These are phyloP conservation scores for Torulaspora franciscae DNA, from an alignment of 805 yeast genomes.

Conservation along the genomic window DNA sequence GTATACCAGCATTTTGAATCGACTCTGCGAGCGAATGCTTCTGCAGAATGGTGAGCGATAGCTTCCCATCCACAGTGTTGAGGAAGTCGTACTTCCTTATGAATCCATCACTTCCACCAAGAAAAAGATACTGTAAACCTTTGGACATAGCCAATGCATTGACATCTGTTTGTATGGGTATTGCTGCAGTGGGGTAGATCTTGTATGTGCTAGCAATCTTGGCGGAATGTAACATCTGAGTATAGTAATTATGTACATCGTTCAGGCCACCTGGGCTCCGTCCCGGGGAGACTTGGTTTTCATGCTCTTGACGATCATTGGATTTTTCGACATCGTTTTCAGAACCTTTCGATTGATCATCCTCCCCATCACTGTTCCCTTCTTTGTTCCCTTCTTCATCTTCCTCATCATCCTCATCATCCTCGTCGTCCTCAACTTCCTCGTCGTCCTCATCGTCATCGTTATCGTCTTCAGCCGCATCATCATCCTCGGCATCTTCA, in stretches of 20 bases:
- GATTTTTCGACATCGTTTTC: conserved; percentile 15
- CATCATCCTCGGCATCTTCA: conserved; percentile 19
- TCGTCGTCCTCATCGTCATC: conserved; percentile 21
- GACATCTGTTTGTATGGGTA: conserved; percentile 74
- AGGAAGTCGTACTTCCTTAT: conserved; percentile 84
- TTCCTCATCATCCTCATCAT: conserved; percentile 18
- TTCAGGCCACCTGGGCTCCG: conserved; percentile 26
- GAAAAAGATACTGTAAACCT: conserved; percentile 80
- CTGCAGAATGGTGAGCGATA: conserved; percentile 86
- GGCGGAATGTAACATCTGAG: conserved; percentile 42
- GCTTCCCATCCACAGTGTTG: conserved; percentile 78
- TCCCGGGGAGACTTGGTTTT: conserved; percentile 17
- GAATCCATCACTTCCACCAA: conserved; percentile 96
- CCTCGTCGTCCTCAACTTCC: conserved; percentile 17
- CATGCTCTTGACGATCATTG: conserved; percentile 18
- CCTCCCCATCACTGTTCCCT: conserved; percentile 20
- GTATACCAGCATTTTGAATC: conserved; percentile 76
- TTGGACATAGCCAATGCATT: conserved; percentile 71
- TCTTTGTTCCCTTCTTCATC: conserved; percentile 22
- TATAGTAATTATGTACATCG: conserved; percentile 32
- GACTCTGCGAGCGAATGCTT: conserved; percentile 84
- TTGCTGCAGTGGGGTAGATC: conserved; percentile 79
- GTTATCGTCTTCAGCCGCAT: conserved; percentile 22
- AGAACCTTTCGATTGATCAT: conserved; percentile 6
- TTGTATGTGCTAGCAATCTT: conserved; percentile 54